Evolutionary conservation across 2,329 filamentous ascomycete genomes (phyloP), one percentile per base, ranked within the genome.

Genomic region (Graphiopsis chlorocephala): DNA sequence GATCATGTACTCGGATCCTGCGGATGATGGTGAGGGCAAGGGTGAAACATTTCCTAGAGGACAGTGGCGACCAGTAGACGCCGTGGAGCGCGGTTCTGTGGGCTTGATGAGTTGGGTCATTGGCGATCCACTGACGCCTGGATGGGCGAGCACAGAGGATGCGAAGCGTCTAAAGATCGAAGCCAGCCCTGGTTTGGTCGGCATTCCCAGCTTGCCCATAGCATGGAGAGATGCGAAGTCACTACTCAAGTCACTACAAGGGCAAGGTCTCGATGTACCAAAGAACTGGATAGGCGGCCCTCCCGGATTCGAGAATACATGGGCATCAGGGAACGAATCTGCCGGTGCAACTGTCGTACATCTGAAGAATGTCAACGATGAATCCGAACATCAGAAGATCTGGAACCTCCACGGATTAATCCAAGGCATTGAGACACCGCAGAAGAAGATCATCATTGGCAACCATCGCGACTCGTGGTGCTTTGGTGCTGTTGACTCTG

Each of bases 381-480:
- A 96, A 74, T 85, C 88, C 14, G 85, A 90, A 65, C 84, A 90
- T 74, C 92, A 97, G 76, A 87, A 89, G 6, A 95, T 99, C 67
- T 97, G 92, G 85, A 99, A 99, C 73, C 87, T 98, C 0, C 88
- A 97, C 72, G 93, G 91, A 33, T 86, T 88, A 63, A 93, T 99
- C 60, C 80, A 84, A 14, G 95, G 95, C n/a, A 83, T 92, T 64
- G 95, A 98, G 78, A 89, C 95, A 74, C 83, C 84, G 1, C 86
- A 90, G 66, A 94, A 96, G 78, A 90, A 89, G 64, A 88, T 98
- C 73, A 89, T 97, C 64, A 59, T 64, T 12, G 95, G 95, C 60
- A 97, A 93, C 77, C 94, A 97, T 75, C 92, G 95, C 23, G 95
- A 99, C 77, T 88, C 92, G 0, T 97, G 92, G 91, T 90, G 91